Evolutionary conservation across 2,329 filamentous ascomycete species (phyloP), one percentile per base, ranked within the genome.

Genomic region (Metarhizium rileyi): DNA sequence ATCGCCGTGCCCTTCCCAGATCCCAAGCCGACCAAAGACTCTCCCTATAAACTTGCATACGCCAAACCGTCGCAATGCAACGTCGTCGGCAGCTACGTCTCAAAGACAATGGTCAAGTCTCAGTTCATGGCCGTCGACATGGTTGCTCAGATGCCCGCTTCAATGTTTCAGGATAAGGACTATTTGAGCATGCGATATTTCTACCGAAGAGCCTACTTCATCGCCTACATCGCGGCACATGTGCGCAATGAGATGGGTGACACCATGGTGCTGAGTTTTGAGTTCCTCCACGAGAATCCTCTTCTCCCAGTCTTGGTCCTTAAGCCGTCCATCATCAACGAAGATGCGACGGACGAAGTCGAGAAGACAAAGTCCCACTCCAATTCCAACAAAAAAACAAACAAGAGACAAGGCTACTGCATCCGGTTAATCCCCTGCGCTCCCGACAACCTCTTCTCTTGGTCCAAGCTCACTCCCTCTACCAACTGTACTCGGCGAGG

Each of bases 171-270:
- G 61, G 87, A 94, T 42, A 97, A 97, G 68, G 93, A 98, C 67
- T 96, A 91, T 64, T 76, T 90, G 46, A 90, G 95, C 65, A 78
- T 93, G 72, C 81, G 93, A 53, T 97, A 95, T 69, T 95, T 96
- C 63, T 90, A 96, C 70, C 94, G 95, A 61, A 77, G 90, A 55
- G 87, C 93, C 12, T 97, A 91, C 67, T 97, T 94, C 62, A 71
- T 97, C 46, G 88, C 90, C 30, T 88, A 86, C 55, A 72, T 97
- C 50, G 83, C 89, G 14, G 81, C 80, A 27, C 81, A 78, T 4
- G 71, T 97, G 47, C 80, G 81, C 55, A 72, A 77, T 35, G 69
- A 76, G 3, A 66, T 82, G 43, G 70, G 70, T 4, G 65, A 76
- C 16, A 69, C 71, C 1, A 74, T 85, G 56, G 71, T 78, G 14